Conservation (phyloP, 306 rosid genomes). For the Crotalaria pallida region DNA sequence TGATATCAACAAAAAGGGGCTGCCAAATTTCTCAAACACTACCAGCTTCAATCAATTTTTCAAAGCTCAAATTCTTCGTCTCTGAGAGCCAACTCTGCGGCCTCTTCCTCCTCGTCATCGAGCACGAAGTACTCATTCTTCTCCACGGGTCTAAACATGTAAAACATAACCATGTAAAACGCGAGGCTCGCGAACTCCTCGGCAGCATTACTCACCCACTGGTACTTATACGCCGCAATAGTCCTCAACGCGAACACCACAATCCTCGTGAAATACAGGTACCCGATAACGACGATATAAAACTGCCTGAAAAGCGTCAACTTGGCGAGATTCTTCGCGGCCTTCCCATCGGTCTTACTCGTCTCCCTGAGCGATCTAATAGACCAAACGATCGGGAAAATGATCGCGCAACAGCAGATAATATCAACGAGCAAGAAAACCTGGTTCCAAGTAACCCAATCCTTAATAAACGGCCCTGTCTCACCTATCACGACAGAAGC, state of each 20-base stretch:
- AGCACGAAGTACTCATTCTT: conserved; percentile 75
- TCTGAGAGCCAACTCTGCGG: conserved; percentile 77
- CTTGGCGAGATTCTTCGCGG: conserved; percentile 74
- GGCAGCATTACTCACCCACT: conserved; percentile 89
- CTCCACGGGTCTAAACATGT: conserved; percentile 94
- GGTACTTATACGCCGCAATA: conserved; percentile 86
- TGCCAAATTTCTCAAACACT: not conserved
- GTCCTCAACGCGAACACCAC: conserved; percentile 87
- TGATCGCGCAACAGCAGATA: conserved; percentile 86
- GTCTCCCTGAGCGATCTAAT: conserved; percentile 82
- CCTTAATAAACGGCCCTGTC: conserved; percentile 87
- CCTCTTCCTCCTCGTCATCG: conserved; percentile 95
- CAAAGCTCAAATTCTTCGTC: conserved; percentile 88
- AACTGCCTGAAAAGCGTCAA: conserved; percentile 86
- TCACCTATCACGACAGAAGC: conserved; percentile 92
- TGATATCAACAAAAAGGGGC: conserved; percentile 2
- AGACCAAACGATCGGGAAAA: conserved; percentile 94
- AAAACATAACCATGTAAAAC: conserved; percentile 76
- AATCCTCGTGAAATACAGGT: conserved; percentile 71
- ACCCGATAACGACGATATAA: conserved; percentile 84
- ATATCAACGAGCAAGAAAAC: conserved; percentile 86
- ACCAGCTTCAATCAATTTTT: conserved; percentile 17
- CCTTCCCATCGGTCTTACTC: conserved; percentile 85
- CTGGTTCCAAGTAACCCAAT: conserved; percentile 96
- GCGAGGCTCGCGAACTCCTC: conserved; percentile 78